These are phyloP conservation scores for Rhizophlyctis rosea DNA, from an alignment of 192 early-diverging fungal species.

Conservation along the genomic window DNA sequence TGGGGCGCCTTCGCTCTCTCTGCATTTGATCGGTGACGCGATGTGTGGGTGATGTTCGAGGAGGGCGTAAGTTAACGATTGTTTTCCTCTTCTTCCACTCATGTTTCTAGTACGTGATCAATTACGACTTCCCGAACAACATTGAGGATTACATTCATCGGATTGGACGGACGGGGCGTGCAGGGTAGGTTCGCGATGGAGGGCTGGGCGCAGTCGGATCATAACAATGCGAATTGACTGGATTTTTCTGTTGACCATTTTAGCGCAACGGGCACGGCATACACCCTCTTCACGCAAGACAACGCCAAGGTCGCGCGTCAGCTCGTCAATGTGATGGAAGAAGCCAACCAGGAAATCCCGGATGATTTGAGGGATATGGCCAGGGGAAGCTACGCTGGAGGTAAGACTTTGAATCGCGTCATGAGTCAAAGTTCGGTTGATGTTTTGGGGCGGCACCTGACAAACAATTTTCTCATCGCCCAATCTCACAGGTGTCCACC, in stretches of 20 bases:
- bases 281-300: slow-evolving; percentile 58
- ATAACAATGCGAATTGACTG: neutral
- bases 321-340: slow-evolving; percentile 51
- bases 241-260: neutral
- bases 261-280: slow-evolving; percentile 53
- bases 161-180: slow-evolving; percentile 64
- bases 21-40: no score
- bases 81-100: no score
- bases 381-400: slow-evolving; percentile 30
- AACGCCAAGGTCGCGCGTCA: slow-evolving; percentile 49
- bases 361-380: slow-evolving; percentile 43
- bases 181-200: neutral
- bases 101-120: slow-evolving; percentile 66
- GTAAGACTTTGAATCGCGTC: neutral
- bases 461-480: neutral
- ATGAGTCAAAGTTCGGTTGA: neutral
- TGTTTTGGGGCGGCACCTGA: neutral
- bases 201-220: neutral
- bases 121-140: slow-evolving; percentile 94
- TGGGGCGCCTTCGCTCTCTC: no score
- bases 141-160: slow-evolving; percentile 90
- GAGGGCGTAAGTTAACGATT: no score
- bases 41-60: no score
- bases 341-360: slow-evolving; percentile 55
- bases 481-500: slow-evolving; percentile 5